Evolutionary conservation across 2,329 filamentous ascomycete species (phyloP).

Genomic region (Aspergillus ochraceus): DNA sequence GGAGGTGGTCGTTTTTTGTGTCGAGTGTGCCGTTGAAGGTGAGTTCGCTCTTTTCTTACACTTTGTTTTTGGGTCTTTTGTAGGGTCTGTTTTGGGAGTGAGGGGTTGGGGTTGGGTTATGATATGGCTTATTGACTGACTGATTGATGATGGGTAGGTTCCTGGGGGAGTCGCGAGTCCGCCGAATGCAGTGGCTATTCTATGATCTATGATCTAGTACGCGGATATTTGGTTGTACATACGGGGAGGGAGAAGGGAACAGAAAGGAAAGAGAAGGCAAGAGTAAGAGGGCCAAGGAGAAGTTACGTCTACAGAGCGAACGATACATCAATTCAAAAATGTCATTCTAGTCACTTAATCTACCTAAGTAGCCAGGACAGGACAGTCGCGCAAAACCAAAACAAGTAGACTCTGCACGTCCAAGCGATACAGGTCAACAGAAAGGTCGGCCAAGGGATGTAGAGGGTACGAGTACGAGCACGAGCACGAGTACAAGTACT

Average conservation of each 20-base stretch:
- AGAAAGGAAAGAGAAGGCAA: too few relatives aligned
- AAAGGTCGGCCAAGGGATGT: too few relatives aligned
- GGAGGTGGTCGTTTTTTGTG: slow-evolving; percentile 51
- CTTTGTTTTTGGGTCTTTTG: too few relatives aligned
- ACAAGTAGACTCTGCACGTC: neutral
- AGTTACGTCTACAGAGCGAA: neutral
- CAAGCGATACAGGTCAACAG: neutral
- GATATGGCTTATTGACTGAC: neutral
- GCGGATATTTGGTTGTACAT: neutral
- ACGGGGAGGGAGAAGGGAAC: neutral
- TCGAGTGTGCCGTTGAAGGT: slow-evolving; percentile 50
- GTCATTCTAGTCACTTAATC: neutral
- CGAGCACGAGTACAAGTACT: neutral
- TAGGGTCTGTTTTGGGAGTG: neutral
- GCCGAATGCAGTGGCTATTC: slow-evolving; percentile 47
- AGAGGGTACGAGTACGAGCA: too few relatives aligned
- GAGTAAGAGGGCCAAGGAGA: too few relatives aligned
- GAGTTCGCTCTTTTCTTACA: neutral
- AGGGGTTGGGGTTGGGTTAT: neutral
- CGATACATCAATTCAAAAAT: neutral
- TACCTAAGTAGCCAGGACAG: neutral
- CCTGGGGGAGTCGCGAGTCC: slow-evolving; percentile 49
- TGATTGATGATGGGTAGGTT: slow-evolving; percentile 27
- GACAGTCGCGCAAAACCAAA: neutral
- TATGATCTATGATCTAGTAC: slow-evolving; percentile 38